phyloP scores from a whole-genome alignment of 768 basidiomycete genomes.

The Leccinum subtestaceum region DNA sequence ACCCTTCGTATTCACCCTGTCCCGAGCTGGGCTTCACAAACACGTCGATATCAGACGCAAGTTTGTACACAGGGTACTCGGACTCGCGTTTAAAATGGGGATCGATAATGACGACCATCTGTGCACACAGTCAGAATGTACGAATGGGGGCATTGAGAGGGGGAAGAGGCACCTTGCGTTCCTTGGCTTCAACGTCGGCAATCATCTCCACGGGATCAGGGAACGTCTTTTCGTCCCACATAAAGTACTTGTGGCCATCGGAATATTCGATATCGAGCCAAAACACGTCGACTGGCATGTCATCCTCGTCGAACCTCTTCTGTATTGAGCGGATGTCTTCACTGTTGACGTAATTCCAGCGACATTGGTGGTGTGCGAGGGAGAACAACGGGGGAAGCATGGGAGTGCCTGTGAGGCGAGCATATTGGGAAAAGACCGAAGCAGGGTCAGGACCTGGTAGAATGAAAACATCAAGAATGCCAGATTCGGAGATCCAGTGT shows the following conservation, averaged over 20 bases:
- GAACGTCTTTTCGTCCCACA: slow-evolving; percentile 92
- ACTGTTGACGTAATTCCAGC: slow-evolving; percentile 96
- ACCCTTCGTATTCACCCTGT: slow-evolving; percentile 84
- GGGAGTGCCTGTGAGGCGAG: slow-evolving; percentile 78
- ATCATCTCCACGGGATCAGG: slow-evolving; percentile 94
- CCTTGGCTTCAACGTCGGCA: slow-evolving; percentile 79
- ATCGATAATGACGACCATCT: slow-evolving; percentile 99
- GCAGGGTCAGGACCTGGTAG: slow-evolving; percentile 86
- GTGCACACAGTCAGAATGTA: neutral
- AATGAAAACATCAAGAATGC: slow-evolving; percentile 91
- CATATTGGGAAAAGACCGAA: slow-evolving; percentile 84
- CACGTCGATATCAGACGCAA: slow-evolving; percentile 77
- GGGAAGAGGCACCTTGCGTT: slow-evolving; percentile 64
- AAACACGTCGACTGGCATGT: slow-evolving; percentile 93
- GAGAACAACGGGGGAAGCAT: slow-evolving; percentile 90
- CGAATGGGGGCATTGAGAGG: neutral
- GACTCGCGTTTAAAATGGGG: slow-evolving; percentile 88
- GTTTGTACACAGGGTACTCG: slow-evolving; percentile 78
- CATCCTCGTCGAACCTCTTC: slow-evolving; percentile 85
- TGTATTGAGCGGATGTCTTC: slow-evolving; percentile 86
- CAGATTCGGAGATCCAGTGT: slow-evolving; percentile 98
- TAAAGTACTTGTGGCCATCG: slow-evolving; percentile 93
- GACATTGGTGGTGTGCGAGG: slow-evolving; percentile 93
- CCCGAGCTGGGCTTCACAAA: slow-evolving; percentile 82
- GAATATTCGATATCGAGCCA: slow-evolving; percentile 98